Conservation (phyloP, 805 yeast genomes). For the Ogataea kodamae region DNA sequence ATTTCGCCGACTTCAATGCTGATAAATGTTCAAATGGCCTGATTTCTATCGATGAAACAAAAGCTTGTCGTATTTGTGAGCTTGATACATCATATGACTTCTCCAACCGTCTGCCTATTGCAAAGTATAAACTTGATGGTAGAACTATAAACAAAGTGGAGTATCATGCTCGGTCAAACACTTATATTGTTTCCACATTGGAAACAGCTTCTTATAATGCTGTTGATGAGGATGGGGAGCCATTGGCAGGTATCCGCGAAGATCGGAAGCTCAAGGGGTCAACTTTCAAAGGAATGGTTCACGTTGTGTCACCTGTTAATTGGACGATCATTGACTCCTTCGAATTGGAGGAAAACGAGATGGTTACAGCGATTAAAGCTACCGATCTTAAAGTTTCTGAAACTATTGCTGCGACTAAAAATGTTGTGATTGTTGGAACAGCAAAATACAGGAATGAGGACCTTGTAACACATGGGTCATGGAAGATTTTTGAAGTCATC, state of each 20-base stretch:
- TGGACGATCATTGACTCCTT: slow-evolving; percentile 76
- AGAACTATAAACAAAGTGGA: slow-evolving; percentile 63
- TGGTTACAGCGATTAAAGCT: slow-evolving; percentile 54
- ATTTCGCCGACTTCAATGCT: slow-evolving; percentile 54
- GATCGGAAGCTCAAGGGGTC: slow-evolving; percentile 48
- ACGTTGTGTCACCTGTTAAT: slow-evolving; percentile 65
- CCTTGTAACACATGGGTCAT: slow-evolving; percentile 71
- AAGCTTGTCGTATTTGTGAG: slow-evolving; percentile 61
- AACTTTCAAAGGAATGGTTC: slow-evolving; percentile 56
- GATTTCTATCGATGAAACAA: slow-evolving; percentile 66
- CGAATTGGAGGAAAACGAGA: slow-evolving; percentile 64
- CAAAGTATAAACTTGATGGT: slow-evolving; percentile 44
- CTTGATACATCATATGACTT: slow-evolving; percentile 46
- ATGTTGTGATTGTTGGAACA: slow-evolving; percentile 75
- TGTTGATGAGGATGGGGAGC: slow-evolving; percentile 69
- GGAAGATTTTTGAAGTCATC: slow-evolving; percentile 68
- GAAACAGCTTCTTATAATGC: slow-evolving; percentile 58
- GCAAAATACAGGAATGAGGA: slow-evolving; percentile 77
- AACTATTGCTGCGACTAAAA: slow-evolving; percentile 39
- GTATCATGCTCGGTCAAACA: slow-evolving; percentile 63
- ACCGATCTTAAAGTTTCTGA: slow-evolving; percentile 41
- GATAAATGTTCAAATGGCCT: slow-evolving; percentile 43
- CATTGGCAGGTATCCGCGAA: slow-evolving; percentile 52
- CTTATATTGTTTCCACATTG: slow-evolving; percentile 60
- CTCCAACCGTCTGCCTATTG: slow-evolving; percentile 59